Evolutionary conservation across 305 asterid genomes (phyloP).

Genomic region (Lippia alba): DNA sequence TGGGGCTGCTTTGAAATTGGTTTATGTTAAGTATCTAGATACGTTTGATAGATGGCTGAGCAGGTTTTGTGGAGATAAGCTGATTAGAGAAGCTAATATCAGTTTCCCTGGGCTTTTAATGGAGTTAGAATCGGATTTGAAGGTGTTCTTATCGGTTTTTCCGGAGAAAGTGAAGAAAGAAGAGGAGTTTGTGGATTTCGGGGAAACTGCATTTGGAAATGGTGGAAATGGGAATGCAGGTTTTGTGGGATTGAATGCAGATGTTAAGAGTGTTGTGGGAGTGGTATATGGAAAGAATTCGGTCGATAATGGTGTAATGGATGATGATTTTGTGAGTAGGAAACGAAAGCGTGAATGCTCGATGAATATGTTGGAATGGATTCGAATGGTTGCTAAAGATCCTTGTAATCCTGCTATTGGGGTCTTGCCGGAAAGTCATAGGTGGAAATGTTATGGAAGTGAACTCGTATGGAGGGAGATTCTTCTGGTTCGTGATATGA

Average conservation of each 20-base stretch:
- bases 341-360: conserved; percentile 57
- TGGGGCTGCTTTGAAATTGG: conserved; percentile 62
- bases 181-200: conserved; percentile 33
- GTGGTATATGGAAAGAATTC: conserved; percentile 22
- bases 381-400: conserved; percentile 53
- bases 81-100: conserved; percentile 8
- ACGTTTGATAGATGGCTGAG: conserved; percentile 50
- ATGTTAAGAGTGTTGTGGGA: conserved; percentile 24
- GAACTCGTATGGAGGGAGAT: conserved; percentile 65
- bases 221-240: conserved; percentile 26
- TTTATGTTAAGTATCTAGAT: conserved; percentile 60
- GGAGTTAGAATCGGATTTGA: conserved; percentile 60
- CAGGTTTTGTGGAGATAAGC: conserved; percentile 35
- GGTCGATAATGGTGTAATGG: conserved; percentile 24
- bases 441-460: conserved; percentile 60
- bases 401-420: conserved; percentile 52
- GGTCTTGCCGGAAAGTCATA: conserved; percentile 50
- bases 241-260: conserved; percentile 31
- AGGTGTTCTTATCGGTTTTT: conserved; percentile 45
- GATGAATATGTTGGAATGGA: conserved; percentile 53
- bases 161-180: conserved; percentile 48
- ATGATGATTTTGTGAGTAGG: conserved; percentile 31
- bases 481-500: conserved; percentile 52
- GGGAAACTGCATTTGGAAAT: neutral
- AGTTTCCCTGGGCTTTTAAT: conserved; percentile 38